Base-by-base conservation (phyloP, 1,139 yeast genomes). In the Kodamaea anthophila region DNA sequence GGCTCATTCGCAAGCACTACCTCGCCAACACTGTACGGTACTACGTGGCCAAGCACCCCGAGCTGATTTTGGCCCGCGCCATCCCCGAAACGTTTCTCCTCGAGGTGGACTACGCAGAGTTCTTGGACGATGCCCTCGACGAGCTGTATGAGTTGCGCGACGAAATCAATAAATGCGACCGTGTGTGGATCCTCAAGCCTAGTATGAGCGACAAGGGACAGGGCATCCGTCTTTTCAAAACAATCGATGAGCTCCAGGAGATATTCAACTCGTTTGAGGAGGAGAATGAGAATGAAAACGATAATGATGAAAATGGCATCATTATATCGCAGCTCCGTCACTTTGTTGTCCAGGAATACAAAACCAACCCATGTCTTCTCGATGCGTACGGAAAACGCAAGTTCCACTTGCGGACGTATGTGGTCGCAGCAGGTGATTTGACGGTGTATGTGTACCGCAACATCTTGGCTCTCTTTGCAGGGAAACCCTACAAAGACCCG, bases 181-280 rank as follows among this genome's bases (percentile, higher is more conserved):
- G 70, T 40, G 71, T 80, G 32, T 91, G 93, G 88, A 91, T 91
- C 29, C 64, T 91, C 46, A 91, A 91, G 49, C 98, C 98, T 9
- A 78, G 95, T 42, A 87, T 91, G 96, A 82, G 94, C 46, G 98
- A 91, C 48, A 80, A 91, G 49, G 98, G 96, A 8, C 96, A 91
- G 52, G 98, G 98, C 0, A 87, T 91, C 26, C 63, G 96, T 28
- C 55, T 91, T 1, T 91, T 91, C 58, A 68, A 68, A 32, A 79
- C 88, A 0, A 64, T 86, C 19, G 84, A 77, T 9, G 94, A 87
- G 43, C 60, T 91, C 31, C 96, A 88, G 50, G 70, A 57, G 3
- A 79, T 88, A 8, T 91, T 91, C 51, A 82, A 91, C 46, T 77
- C 82, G 5, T 86, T 86, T 54, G 96, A 87, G 43, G 91, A 78